Evolutionary conservation across 1,284 basidiomycete genomes (phyloP).

Genomic region (Butyriboletus appendiculatus): DNA sequence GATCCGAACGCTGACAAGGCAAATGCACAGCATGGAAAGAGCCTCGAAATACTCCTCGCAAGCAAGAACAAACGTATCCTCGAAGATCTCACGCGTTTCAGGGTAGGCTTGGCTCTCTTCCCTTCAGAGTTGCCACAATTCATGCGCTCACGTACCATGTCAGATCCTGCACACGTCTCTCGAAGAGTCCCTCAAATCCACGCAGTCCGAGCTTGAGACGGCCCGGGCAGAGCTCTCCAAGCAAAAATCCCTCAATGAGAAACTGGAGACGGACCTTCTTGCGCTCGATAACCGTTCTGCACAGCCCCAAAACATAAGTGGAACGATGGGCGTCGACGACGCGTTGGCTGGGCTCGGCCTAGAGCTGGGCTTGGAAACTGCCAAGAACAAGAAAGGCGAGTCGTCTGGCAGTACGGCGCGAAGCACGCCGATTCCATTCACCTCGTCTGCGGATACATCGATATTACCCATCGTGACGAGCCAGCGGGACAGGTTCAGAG

Average conservation of each 20-base stretch:
- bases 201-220: conserved; percentile 59
- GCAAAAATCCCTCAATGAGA: conserved; percentile 81
- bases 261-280: conserved; percentile 88
- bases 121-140: neutral
- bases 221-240: conserved; percentile 73
- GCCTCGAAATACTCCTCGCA: conserved; percentile 88
- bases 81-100: conserved; percentile 90
- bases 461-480: conserved; percentile 96
- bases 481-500: conserved; percentile 94
- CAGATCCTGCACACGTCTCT: conserved; percentile 85
- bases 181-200: conserved; percentile 60
- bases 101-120: conserved; percentile 49
- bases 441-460: conserved; percentile 80
- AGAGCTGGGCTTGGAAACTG: conserved; percentile 31
- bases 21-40: conserved; percentile 73
- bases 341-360: conserved; percentile 75
- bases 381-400: conserved; percentile 21
- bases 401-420: conserved; percentile 39
- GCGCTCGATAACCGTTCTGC: conserved; percentile 60
- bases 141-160: neutral
- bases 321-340: conserved; percentile 39
- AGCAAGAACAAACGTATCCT: conserved; percentile 94
- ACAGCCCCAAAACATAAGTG: conserved; percentile 23
- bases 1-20: conserved; percentile 87
- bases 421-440: conserved; percentile 66